Percentiles rank a stretch among this genome's conserved stretches.
Evolutionary conservation across 768 basidiomycete genomes (phyloP).

Genomic region (Rubroboletus pulcherrimus): DNA sequence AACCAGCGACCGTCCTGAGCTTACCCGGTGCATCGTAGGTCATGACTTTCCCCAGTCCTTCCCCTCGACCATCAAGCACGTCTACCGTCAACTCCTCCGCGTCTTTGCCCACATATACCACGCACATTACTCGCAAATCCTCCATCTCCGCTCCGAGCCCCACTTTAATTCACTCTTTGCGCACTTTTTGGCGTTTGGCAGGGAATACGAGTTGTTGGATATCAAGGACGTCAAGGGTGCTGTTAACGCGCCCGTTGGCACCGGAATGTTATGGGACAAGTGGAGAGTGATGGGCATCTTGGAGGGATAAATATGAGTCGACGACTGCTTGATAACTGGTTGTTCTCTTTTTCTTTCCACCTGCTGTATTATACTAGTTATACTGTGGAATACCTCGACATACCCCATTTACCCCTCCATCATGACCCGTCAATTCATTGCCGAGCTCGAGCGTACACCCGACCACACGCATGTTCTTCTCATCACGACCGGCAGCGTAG

Average conservation of each 20-base stretch:
- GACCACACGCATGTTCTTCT: slow-evolving; percentile 62
- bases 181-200: slow-evolving; percentile 94
- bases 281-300: slow-evolving; percentile 87
- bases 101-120: slow-evolving; percentile 98
- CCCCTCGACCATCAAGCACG: slow-evolving; percentile 85
- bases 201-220: slow-evolving; percentile 89
- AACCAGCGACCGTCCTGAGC: neutral
- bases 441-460: slow-evolving; percentile 25
- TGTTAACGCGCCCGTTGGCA: slow-evolving; percentile 56
- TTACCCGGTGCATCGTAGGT: slow-evolving; percentile 44
- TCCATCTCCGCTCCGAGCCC: slow-evolving; percentile 90
- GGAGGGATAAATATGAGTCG: slow-evolving; percentile 33
- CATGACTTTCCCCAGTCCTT: slow-evolving; percentile 85
- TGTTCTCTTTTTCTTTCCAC: neutral
- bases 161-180: slow-evolving; percentile 98
- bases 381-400: neutral
- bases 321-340: neutral
- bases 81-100: slow-evolving; percentile 94
- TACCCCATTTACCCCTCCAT: neutral
- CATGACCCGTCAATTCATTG: slow-evolving; percentile 22
- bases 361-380: slow-evolving; percentile 14
- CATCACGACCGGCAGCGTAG: slow-evolving; percentile 92
- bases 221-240: slow-evolving; percentile 82
- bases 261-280: slow-evolving; percentile 79
- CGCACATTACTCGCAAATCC: slow-evolving; percentile 85